phyloP scores from a whole-genome alignment of 2,329 filamentous ascomycete species.

The Myriosclerotinia curreyana region DNA sequence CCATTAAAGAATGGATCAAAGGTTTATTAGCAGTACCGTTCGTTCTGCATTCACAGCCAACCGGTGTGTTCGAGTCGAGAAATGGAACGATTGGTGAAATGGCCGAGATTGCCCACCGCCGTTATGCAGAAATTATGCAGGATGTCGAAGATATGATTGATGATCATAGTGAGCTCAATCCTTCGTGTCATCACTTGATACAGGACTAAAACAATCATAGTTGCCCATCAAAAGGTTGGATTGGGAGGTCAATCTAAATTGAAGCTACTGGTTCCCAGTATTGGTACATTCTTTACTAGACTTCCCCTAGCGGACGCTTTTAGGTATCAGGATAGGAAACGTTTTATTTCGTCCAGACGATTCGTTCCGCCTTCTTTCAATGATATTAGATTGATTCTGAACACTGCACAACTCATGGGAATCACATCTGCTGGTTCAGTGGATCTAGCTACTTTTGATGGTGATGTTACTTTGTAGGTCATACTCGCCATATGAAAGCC shows the following conservation, averaged over 20 bases:
- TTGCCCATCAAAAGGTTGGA: slow-evolving; percentile 65
- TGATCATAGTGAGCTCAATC: slow-evolving; percentile 68
- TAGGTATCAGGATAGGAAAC: slow-evolving; percentile 79
- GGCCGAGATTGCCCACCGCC: slow-evolving; percentile 74
- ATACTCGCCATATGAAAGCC: neutral
- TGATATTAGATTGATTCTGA: slow-evolving; percentile 87
- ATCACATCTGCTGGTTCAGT: slow-evolving; percentile 71
- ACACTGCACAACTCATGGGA: slow-evolving; percentile 91
- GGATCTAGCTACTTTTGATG: slow-evolving; percentile 91
- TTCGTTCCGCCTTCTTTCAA: slow-evolving; percentile 98
- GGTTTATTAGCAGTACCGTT: slow-evolving; percentile 91
- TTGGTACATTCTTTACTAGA: slow-evolving; percentile 91
- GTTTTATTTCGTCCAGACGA: slow-evolving; percentile 83
- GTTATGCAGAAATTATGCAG: slow-evolving; percentile 92
- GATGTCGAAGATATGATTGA: slow-evolving; percentile 91
- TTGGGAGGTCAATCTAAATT: slow-evolving; percentile 78
- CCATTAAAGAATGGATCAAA: slow-evolving; percentile 83
- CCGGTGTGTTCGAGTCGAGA: slow-evolving; percentile 73
- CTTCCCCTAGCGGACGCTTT: slow-evolving; percentile 87
- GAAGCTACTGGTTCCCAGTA: slow-evolving; percentile 83
- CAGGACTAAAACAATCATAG: slow-evolving; percentile 44
- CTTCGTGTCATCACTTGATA: slow-evolving; percentile 17
- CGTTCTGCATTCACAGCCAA: slow-evolving; percentile 92
- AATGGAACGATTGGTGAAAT: slow-evolving; percentile 64
- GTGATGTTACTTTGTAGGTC: slow-evolving; percentile 81